Evolutionary conservation across 352 stramenopile genomes (phyloP).

Genomic region (Phytopythium vexans): DNA sequence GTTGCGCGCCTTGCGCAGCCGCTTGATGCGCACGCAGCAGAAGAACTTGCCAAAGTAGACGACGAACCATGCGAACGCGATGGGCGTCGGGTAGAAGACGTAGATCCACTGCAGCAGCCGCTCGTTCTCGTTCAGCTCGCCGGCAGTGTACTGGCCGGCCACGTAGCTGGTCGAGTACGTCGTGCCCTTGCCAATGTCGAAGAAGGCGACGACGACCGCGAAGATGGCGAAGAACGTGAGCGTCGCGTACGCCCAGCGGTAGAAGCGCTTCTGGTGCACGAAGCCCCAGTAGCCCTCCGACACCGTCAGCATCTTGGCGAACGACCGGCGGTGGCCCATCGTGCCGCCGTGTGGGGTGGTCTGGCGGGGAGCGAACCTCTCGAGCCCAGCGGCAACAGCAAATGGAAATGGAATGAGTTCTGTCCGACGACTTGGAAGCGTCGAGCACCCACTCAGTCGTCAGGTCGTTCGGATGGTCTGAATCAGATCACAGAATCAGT

Average conservation of each 20-base stretch:
- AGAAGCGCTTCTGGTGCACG: slow-evolving; percentile 72
- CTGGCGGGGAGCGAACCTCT: not conserved
- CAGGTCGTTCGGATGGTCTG: too few species aligned
- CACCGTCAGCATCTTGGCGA: slow-evolving; percentile 68
- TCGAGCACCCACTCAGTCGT: too few species aligned
- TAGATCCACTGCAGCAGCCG: slow-evolving; percentile 73
- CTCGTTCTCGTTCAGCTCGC: slow-evolving; percentile 69
- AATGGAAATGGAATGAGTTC: too few species aligned
- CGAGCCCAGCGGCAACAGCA: too few species aligned
- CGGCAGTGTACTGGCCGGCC: slow-evolving; percentile 45
- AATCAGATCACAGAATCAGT: too few species aligned
- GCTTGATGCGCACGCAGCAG: slow-evolving; percentile 74
- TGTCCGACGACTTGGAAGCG: too few species aligned
- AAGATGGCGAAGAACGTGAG: slow-evolving; percentile 78
- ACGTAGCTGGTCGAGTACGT: slow-evolving; percentile 44
- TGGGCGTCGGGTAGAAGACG: slow-evolving; percentile 66
- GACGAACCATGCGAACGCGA: slow-evolving; percentile 63
- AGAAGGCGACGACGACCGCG: slow-evolving; percentile 72
- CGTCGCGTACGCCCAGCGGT: slow-evolving; percentile 63
- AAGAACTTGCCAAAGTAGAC: slow-evolving; percentile 84
- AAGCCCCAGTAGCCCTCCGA: slow-evolving; percentile 80
- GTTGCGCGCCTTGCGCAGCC: slow-evolving; percentile 68
- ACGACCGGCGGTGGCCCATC: slow-evolving; percentile 62
- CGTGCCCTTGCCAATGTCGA: slow-evolving; percentile 59
- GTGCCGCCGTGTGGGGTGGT: not conserved